Conservation (phyloP, 495 filamentous ascomycete genomes). For the Cercophora newfieldiana region DNA sequence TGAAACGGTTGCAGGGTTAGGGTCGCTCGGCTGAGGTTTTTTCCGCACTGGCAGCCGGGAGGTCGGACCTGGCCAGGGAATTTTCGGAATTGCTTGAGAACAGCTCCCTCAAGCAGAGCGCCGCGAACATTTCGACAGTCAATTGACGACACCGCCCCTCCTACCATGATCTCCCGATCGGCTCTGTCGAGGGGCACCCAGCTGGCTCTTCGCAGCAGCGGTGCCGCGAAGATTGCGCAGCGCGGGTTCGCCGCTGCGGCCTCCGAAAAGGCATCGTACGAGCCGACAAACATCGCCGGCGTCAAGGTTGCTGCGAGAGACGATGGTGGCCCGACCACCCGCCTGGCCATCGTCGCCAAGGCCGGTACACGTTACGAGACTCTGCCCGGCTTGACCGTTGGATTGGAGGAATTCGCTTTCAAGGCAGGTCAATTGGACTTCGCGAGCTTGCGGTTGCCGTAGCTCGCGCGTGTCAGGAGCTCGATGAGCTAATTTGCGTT, state of each 20-base stretch:
- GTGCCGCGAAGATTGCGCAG: constrained; percentile 57
- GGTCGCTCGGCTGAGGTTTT: constrained; percentile 32
- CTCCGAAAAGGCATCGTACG: constrained; percentile 77
- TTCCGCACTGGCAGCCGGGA: constrained; percentile 29
- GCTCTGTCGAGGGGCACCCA: constrained; percentile 74
- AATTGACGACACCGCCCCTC: constrained; percentile 53
- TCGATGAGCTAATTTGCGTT: constrained; percentile 52
- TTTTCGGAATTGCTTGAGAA: constrained; percentile 37
- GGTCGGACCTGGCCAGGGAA: constrained; percentile 33
- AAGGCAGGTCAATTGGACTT: constrained; percentile 62
- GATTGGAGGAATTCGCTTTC: constrained; percentile 91
- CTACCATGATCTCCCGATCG: constrained; percentile 83
- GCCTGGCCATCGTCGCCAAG: constrained; percentile 86
- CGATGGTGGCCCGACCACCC: constrained; percentile 81
- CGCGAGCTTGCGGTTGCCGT: background rate
- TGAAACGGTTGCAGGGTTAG: constrained; percentile 8
- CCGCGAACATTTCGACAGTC: constrained; percentile 42
- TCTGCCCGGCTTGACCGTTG: constrained; percentile 84
- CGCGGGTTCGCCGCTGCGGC: constrained; percentile 77
- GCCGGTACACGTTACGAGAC: constrained; percentile 90
- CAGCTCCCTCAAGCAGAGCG: constrained; percentile 32
- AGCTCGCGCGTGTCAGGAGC: constrained; percentile 19
- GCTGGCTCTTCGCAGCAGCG: constrained; percentile 69
- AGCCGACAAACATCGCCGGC: constrained; percentile 78
- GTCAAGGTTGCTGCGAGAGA: constrained; percentile 91